Evolutionary conservation across 148 eudicot genomes (phyloP).

Genomic region (Amaranthus hypochondriacus): DNA sequence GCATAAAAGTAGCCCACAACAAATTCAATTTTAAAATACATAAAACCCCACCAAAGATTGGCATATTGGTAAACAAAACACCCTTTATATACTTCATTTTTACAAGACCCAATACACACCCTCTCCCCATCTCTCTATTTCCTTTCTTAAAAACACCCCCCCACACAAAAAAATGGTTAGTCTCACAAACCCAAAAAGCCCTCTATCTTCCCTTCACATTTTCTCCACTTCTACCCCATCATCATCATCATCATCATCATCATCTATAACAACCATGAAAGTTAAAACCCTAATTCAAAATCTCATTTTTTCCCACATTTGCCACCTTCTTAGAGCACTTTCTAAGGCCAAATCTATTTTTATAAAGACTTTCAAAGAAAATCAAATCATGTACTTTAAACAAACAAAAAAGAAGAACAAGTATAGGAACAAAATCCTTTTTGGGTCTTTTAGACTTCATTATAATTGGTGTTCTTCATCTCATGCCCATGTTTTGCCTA

Average conservation of each 20-base stretch:
- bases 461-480: conserved; percentile 88
- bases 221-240: conserved; percentile 33
- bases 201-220: conserved; percentile 37
- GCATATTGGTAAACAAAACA: conserved; percentile 41
- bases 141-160: background rate
- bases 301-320: conserved; percentile 58
- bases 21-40: background rate
- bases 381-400: conserved; percentile 37
- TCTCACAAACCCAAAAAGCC: conserved; percentile 40
- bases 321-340: conserved; percentile 48
- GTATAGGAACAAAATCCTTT: conserved; percentile 52
- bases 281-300: conserved; percentile 62
- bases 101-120: conserved; percentile 19
- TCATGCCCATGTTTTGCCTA: conserved; percentile 58
- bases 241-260: conserved; percentile 21
- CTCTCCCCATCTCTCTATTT: background rate
- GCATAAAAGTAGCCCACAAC: conserved; percentile 5
- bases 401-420: conserved; percentile 41
- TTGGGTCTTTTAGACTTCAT: conserved; percentile 82
- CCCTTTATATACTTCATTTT: conserved; percentile 45
- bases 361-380: conserved; percentile 42
- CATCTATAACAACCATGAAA: conserved; percentile 50
- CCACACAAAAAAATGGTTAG: conserved; percentile 30
- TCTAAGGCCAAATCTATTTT: conserved; percentile 69
- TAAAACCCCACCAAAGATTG: conserved; percentile 13